These are phyloP conservation scores for Pleoardoris graminearum DNA, from an alignment of 2,329 filamentous ascomycete genomes.

Conservation along the genomic window DNA sequence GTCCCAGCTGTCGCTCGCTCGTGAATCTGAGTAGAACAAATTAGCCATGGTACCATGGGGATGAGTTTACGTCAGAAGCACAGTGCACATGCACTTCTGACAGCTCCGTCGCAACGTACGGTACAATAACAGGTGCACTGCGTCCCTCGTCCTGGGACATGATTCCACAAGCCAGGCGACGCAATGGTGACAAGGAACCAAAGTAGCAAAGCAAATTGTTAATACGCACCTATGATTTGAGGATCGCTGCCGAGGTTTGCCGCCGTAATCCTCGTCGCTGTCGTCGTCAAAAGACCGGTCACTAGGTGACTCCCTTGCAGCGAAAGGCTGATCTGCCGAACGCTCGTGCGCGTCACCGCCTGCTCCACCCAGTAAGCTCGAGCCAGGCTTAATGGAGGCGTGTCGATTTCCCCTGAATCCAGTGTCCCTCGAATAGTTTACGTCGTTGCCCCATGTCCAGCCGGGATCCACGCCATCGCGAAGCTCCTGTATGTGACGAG, in stretches of 20 bases:
- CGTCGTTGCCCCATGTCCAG: slow-evolving; percentile 68
- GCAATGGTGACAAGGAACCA: neutral
- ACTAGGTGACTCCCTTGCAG: slow-evolving; percentile 47
- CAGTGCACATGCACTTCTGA: too few relatives aligned
- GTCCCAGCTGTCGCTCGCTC: slow-evolving; percentile 62
- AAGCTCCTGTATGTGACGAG: slow-evolving; percentile 62
- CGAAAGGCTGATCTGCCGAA: slow-evolving; percentile 34
- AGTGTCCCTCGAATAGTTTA: slow-evolving; percentile 55
- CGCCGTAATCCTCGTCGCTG: slow-evolving; percentile 45
- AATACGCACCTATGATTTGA: slow-evolving; percentile 49
- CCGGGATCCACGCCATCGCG: slow-evolving; percentile 59
- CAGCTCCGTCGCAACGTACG: too few relatives aligned
- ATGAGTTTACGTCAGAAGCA: too few relatives aligned
- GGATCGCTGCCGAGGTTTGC: slow-evolving; percentile 39
- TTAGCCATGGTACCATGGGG: too few relatives aligned
- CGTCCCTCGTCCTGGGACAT: neutral
- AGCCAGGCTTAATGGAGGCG: slow-evolving; percentile 52
- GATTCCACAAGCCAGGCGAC: neutral
- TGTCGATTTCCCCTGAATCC: slow-evolving; percentile 53
- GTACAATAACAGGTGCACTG: too few relatives aligned
- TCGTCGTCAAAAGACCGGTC: slow-evolving; percentile 42
- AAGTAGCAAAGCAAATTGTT: neutral
- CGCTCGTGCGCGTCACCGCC: slow-evolving; percentile 28
- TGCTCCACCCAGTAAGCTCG: slow-evolving; percentile 49
- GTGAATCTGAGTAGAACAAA: too few relatives aligned